Evolutionary conservation across 139 green algal species (phyloP), one percentile per base, ranked within the genome.

Genomic region (Chlamydomonas incerta): DNA sequence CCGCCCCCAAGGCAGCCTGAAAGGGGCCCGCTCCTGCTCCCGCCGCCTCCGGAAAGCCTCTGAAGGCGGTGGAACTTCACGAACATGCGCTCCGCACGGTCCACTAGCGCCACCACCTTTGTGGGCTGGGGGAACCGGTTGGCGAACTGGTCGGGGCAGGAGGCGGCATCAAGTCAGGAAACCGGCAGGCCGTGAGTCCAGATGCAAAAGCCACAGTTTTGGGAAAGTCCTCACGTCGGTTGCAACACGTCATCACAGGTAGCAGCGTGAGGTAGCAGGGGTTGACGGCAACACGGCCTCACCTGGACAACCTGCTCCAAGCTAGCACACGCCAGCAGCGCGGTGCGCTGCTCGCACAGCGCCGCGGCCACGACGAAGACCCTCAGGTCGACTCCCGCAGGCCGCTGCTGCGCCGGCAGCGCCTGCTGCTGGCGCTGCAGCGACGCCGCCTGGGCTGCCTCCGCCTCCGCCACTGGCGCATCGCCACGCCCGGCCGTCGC

Each of bases 251-350:
- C 29, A 35, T 35, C 5, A 35, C 8, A n/a, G n/a, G n/a, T n/a
- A n/a, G n/a, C n/a, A n/a, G n/a, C n/a, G n/a, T n/a, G n/a, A n/a
- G 18, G 28, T 24, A 15, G 28, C 63, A 28, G 63, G 18, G 28
- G 26, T 14, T 23, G 28, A 69, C 9, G 65, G n/a, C 24, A 29
- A 37, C 8, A 13, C 41, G 3, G 28, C 41, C 75, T 23, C 76
- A 83, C 76, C 76, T 83, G 76, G 28, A 83, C 41, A n/a, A 83
- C 76, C 37, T 72, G 62, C 76, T 83, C 76, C 76, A 83, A 6
- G n/a, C 18, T n/a, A 1, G 28, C 24, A 62, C 76, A 83, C 5
- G 31, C 37, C 62, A 74, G 60, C 35, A 83, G 62, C 37, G 41
- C 62, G 37, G 17, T 3, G 17, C 76, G 60, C 62, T 83, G 60